Evolutionary conservation across 2,329 filamentous ascomycete genomes (phyloP).

Genomic region (Geoglossum cookeanum): DNA sequence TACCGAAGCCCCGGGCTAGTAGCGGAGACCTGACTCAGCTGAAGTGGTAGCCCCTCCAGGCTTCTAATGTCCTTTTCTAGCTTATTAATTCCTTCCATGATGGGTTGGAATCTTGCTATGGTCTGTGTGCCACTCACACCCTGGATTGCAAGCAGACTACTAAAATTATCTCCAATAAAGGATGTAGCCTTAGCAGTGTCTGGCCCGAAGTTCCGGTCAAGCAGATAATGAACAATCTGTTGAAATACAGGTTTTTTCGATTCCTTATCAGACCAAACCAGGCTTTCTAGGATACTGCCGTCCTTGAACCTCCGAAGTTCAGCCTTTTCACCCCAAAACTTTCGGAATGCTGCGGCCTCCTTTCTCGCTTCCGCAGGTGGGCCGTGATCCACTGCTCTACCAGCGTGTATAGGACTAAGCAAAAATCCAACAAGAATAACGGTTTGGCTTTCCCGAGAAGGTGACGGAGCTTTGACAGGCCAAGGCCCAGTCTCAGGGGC

Average conservation of each 20-base stretch:
- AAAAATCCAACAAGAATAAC: slow-evolving; percentile 39
- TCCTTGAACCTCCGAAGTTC: slow-evolving; percentile 91
- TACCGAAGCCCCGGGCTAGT: slow-evolving; percentile 57
- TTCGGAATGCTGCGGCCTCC: slow-evolving; percentile 61
- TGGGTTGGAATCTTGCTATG: slow-evolving; percentile 41
- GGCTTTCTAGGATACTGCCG: slow-evolving; percentile 78
- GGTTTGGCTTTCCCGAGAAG: slow-evolving; percentile 8
- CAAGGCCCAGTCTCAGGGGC: slow-evolving; percentile 24
- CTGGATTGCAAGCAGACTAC: slow-evolving; percentile 23
- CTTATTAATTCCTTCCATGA: slow-evolving; percentile 48
- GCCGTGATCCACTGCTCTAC: slow-evolving; percentile 68
- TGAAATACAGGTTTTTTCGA: slow-evolving; percentile 46
- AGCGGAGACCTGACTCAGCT: slow-evolving; percentile 60
- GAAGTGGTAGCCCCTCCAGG: slow-evolving; percentile 71
- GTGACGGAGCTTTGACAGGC: slow-evolving; percentile 25
- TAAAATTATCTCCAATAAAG: slow-evolving; percentile 28
- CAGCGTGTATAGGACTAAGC: slow-evolving; percentile 52
- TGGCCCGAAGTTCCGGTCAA: slow-evolving; percentile 49
- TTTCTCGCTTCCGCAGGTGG: slow-evolving; percentile 72
- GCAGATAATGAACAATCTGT: slow-evolving; percentile 57
- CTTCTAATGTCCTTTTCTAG: slow-evolving; percentile 61
- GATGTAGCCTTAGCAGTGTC: slow-evolving; percentile 29
- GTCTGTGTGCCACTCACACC: slow-evolving; percentile 10
- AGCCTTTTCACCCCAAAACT: slow-evolving; percentile 88
- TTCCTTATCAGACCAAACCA: slow-evolving; percentile 57